Percentiles rank a stretch among this genome's conserved stretches.
Evolutionary conservation across 75 land plant species (phyloP).

Genomic region (Sequoiadendron giganteum): DNA sequence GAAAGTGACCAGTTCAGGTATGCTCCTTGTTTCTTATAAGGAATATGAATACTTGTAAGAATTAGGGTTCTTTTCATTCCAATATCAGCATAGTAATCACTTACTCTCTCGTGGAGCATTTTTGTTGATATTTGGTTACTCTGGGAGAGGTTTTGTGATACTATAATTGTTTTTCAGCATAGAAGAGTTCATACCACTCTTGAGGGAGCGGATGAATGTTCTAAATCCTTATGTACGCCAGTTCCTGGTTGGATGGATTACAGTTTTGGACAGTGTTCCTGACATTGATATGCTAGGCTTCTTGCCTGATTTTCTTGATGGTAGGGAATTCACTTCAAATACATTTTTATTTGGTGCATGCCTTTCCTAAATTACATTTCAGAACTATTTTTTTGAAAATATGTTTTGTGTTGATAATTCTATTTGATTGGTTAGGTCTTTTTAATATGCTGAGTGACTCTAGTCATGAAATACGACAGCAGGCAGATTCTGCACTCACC

Average conservation of each 20-base stretch:
- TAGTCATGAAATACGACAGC: conserved; percentile 98
- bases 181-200: conserved; percentile 95
- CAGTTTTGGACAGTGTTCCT: conserved; percentile 98
- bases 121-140: background rate
- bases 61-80: conserved; percentile 8
- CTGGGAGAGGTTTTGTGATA: background rate
- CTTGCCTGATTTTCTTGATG: conserved; percentile 99
- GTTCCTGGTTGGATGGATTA: conserved; percentile 99
- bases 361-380: background rate
- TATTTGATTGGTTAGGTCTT: conserved; percentile 55
- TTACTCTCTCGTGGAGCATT: background rate
- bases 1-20: conserved; percentile 99
- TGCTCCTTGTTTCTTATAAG: background rate
- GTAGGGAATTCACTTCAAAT: conserved; percentile 28
- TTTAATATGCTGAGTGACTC: conserved; percentile 99
- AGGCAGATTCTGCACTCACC: conserved; percentile 98
- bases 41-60: background rate
- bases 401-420: background rate
- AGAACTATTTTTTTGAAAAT: background rate
- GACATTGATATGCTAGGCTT: conserved; percentile 99
- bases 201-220: conserved; percentile 99
- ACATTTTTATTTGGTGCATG: background rate
- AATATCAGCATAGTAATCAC: background rate
- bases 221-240: conserved; percentile 96
- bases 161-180: conserved; percentile 50